Evolutionary conservation across 345 rosid genomes (phyloP), one percentile per base, ranked within the genome.

Genomic region (Excoecaria cochinchinensis): DNA sequence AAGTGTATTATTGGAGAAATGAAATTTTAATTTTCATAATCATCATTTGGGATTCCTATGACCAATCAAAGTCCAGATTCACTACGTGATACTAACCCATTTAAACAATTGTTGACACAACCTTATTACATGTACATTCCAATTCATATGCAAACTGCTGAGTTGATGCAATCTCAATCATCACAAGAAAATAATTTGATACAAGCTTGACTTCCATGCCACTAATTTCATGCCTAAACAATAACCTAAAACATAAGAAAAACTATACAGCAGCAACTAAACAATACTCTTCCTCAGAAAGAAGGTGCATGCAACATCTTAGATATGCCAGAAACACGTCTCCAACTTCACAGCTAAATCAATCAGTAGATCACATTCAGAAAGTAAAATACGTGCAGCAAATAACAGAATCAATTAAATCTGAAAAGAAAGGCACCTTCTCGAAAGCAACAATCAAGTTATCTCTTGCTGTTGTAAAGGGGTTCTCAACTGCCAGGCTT

Each of bases 381-480:
- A 25, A 24, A 6, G 3, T 6, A 25, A 42, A 8, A 44, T 44
- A 50, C 21, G 14, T 19, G 59, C 68, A n/a, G 39, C 19, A 66
- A 39, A 36, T 11, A 25, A 55, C 8, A 63, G 19, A 61, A 64
- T 52, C 5, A 16, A 38, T 25, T 14, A 6, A 7, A 16, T 44
- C 46, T 31, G 14, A 42, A 19, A 12, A 38, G 39, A 51, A 57
- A 47, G 42, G 3, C 75, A 95, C 99, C 99, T 95, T 95, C 78
- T 95, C 99, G 85, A 95, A 95, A 76, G 97, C 96, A 78, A 95
- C 92, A 71, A 93, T 89, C 88, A 95, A 87, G 82, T 95, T 95
- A 82, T 95, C 99, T 78, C 99, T 91, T 46, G 99, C 99, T 76
- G 99, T 95, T 39, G 94, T 75, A 74, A 92, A 95, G 56, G 98